Base-by-base conservation (phyloP, 768 basidiomycete species). In the Xerocomellus dryophilus region DNA sequence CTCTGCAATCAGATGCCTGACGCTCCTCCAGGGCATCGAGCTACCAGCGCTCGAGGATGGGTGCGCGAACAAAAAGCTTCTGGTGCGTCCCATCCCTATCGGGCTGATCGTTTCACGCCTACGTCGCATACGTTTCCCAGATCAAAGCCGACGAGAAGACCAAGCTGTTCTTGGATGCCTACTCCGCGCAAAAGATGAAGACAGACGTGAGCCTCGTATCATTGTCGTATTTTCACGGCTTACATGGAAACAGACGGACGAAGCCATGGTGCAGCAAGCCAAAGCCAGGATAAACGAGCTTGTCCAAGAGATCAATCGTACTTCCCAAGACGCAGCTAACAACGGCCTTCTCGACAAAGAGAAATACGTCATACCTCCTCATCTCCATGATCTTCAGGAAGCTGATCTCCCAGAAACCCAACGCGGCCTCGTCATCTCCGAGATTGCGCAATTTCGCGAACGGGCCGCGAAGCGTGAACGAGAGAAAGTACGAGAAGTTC, bases 81-180 rank as follows among this genome's bases (percentile, higher is more conserved):
- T 85, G 65, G 93, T 92, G 74, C 77, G 88, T 83, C 66, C 51
- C 49, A 31, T 56, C 34, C 7, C 51, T 39, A 14, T 51, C 40
- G 14, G 1, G 8, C 27, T 34, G 8, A 39, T 47, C 23, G 23
- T 43, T 57, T 61, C 75, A 73, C 63, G 65, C 74, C 77, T 77
- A 77, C 74, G 68, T 74, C 71, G 59, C 64, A n/a, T 41, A 6
- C 44, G 31, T 23, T 54, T 39, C 51, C 40, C 66, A 93, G 88
- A 85, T 98, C 57, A 98, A 96, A 75, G 93, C 92, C 53, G 97
- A 99, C 69, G 93, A 97, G 73, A 97, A 97, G 74, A 97, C 93
- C 0, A 85, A 85, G 47, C 78, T 82, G 9, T 91, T 95, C 62
- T 71, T 98, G 56, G 93, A 98, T 60, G 87, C 89, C 32, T 97